Evolutionary conservation across 2,329 filamentous ascomycete genomes (phyloP).

Genomic region (Tetracladium maxilliforme): DNA sequence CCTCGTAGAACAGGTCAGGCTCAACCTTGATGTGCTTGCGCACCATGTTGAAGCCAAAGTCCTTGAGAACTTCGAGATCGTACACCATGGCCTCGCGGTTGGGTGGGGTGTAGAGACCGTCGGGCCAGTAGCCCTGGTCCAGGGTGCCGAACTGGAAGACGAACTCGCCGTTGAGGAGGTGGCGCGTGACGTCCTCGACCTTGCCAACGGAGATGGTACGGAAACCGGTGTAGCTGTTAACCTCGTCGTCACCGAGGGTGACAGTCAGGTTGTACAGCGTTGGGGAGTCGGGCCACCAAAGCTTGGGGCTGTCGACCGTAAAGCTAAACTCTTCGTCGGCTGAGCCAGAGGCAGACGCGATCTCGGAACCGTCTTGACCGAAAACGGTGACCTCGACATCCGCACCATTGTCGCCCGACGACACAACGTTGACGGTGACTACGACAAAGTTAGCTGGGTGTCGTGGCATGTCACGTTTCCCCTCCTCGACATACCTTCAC

Average conservation of each 20-base stretch:
- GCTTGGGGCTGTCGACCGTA: constrained; percentile 32
- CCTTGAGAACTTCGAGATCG: constrained; percentile 48
- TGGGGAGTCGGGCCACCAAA: constrained; percentile 52
- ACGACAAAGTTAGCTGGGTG: no score
- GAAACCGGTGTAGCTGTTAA: constrained; percentile 56
- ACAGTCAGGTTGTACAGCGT: constrained; percentile 50
- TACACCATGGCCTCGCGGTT: constrained; percentile 53
- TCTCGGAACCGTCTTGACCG: constrained; percentile 18
- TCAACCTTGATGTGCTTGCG: constrained; percentile 63
- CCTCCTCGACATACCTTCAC: no score
- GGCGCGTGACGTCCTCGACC: constrained; percentile 42
- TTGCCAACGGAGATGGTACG: constrained; percentile 42
- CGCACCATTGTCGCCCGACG: no score
- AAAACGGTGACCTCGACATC: constrained; percentile 19
- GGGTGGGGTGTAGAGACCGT: constrained; percentile 51
- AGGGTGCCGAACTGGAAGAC: constrained; percentile 53
- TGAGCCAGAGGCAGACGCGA: constrained; percentile 26
- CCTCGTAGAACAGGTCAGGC: constrained; percentile 50
- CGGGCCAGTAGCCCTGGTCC: constrained; percentile 60
- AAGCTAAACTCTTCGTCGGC: constrained; percentile 39
- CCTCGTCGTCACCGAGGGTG: constrained; percentile 30
- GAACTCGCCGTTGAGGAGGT: constrained; percentile 54
- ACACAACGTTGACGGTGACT: no score
- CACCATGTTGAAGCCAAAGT: constrained; percentile 54
- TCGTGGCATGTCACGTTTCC: no score